phyloP scores from a whole-genome alignment of 2,329 filamentous ascomycete species.

The Diaporthe ampelina region DNA sequence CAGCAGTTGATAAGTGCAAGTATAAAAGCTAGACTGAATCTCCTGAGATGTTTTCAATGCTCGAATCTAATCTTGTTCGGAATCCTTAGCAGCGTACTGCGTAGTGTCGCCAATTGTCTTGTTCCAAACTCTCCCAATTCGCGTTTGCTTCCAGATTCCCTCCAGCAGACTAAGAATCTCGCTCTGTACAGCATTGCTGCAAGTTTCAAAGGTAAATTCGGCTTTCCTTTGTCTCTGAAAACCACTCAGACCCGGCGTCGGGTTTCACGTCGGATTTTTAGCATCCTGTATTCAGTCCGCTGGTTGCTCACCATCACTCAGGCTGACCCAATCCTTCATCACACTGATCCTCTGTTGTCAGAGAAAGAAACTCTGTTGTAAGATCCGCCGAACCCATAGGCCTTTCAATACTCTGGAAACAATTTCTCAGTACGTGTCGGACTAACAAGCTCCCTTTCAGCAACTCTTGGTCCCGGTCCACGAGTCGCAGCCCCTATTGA shows the following conservation, averaged over 20 bases:
- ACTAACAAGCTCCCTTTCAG: background rate
- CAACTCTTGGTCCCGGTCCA: no score
- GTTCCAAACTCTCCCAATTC: background rate
- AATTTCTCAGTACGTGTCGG: background rate
- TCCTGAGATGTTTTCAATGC: background rate
- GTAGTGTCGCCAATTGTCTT: background rate
- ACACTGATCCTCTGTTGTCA: no score
- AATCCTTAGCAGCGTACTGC: no score
- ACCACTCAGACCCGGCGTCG: background rate
- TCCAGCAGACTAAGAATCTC: no score
- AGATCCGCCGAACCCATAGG: fast-evolving
- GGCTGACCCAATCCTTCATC: background rate
- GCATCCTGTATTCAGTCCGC: background rate
- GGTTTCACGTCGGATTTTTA: background rate
- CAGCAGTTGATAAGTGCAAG: background rate
- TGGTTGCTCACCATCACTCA: background rate
- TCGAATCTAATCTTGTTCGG: no score
- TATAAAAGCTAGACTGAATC: background rate
- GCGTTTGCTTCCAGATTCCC: background rate
- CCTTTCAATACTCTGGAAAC: background rate
- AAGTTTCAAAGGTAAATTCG: background rate
- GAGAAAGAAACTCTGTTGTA: background rate
- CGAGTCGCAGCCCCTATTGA: no score
- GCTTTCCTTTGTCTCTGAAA: background rate
- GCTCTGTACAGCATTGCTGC: no score